These are phyloP conservation scores for Amyloporia xantha DNA, from an alignment of 768 basidiomycete species.

Conservation along the genomic window DNA sequence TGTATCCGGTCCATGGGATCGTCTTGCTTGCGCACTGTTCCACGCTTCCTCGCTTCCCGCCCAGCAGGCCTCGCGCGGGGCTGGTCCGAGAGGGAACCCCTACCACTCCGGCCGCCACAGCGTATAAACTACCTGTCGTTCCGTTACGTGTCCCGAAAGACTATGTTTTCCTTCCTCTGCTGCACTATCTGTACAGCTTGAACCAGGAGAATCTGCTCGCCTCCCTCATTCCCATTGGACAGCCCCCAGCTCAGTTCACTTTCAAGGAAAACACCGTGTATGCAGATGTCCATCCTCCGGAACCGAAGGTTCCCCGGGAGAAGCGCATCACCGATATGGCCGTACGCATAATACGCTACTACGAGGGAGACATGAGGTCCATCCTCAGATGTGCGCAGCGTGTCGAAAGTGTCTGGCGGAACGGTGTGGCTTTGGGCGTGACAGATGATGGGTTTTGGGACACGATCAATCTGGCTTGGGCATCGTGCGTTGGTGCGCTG, in stretches of 20 bases:
- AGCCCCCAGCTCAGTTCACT: not conserved
- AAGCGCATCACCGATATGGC: not conserved
- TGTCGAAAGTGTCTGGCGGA: slow-evolving; percentile 28
- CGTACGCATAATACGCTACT: not conserved
- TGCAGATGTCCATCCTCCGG: not conserved
- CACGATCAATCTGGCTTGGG: slow-evolving; percentile 40
- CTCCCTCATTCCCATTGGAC: slow-evolving; percentile 3
- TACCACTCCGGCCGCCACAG: not conserved
- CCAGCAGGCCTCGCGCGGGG: not conserved
- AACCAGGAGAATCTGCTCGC: slow-evolving; percentile 4
- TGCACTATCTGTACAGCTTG: slow-evolving; percentile 53
- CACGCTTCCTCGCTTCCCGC: slow-evolving; percentile 46
- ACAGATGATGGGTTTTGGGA: slow-evolving; percentile 36
- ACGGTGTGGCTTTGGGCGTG: slow-evolving; percentile 40
- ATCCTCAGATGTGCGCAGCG: not conserved
- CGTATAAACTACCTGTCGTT: slow-evolving; percentile 43
- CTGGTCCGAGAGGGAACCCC: too few relatives aligned
- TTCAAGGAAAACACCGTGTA: not conserved
- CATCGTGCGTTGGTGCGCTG: slow-evolving; percentile 31
- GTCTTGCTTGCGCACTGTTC: slow-evolving; percentile 62
- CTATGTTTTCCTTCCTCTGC: slow-evolving; percentile 45
- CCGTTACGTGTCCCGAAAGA: slow-evolving; percentile 54
- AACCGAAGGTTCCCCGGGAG: not conserved
- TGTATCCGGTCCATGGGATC: slow-evolving; percentile 59
- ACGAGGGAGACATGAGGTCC: not conserved